Evolutionary conservation across 2,329 filamentous ascomycete species (phyloP), one percentile per base, ranked within the genome.

Genomic region (Meredithiella fracta): DNA sequence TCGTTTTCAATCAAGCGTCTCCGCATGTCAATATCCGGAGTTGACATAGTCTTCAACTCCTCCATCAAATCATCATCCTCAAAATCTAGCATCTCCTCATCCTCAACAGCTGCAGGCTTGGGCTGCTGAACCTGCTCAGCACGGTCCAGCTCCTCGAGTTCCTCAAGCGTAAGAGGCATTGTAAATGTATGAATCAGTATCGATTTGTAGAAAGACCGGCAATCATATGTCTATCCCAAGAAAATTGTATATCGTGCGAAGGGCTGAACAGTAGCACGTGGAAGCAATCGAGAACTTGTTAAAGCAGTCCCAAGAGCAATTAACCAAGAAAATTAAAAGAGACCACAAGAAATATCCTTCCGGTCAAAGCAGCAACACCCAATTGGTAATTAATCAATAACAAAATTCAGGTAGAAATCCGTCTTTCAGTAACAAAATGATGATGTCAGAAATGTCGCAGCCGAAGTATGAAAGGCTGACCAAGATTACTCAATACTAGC

Each of bases 1-100:
- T 98, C 92, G 70, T 98, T 98, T 71, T 98, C 92, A 62, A 98
- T 76, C 66, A 98, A 78, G 66, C 90, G 83, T 74, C 83, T 86
- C 69, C 92, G 81, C 64, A 89, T 94, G 65, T 87, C 77, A 65
- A 98, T 94, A 73, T 98, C 92, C 73, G 88, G 82, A 73, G 92
- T 97, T 75, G 85, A 91, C 64, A 94, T 83, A 68, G 81, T 84
- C 59, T 97, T 79, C 64, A 98, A 91, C 73, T 98, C 92, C 56
- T 91, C 83, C 69, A 97, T 91, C 61, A 98, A 78, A 55, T 90
- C 78, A 62, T 94, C 84, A 51, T 91, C 86, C 61, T 84, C 82
- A 9, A 81, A 83, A 67, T 96, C 90, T 68, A 91, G 82, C 90
- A 96, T 96, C 58, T 94, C 88, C 53, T 83, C 83, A 72, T 96